Base-by-base conservation (phyloP, 78 protist genomes). In the Dictyostelium purpureum region DNA sequence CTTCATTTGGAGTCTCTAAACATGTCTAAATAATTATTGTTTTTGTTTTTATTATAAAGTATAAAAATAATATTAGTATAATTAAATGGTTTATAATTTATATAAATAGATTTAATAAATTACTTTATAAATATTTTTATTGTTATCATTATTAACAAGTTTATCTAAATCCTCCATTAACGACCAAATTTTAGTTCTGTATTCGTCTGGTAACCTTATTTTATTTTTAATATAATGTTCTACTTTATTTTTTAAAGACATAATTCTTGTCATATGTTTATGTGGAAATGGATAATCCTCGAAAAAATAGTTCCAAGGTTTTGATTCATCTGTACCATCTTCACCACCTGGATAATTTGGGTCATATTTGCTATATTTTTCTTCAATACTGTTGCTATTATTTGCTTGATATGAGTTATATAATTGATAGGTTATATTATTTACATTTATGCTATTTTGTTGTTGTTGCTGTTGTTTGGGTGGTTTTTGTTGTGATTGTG, bases 141-240 rank as follows among this genome's bases (percentile, higher is more conserved):
- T 56, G 2, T 52, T 61, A 6, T 52, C 40, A 21, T 59, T 57
- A 10, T 26, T 18, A 10, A 37, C 21, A n/a, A 73, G 28, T 42
- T 24, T 45, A 38, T 85, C 91, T 40, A 85, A 56, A n/a, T 85
- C 35, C 40, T 56, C 59, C 57, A 85, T 73, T 42, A 77, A 26
- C 18, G 31, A 11, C 91, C 91, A 85, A 28, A 85, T 71, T 12
- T 33, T 18, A 12, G 91, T 0, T 59, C 91, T 26, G 9, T 85
- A 33, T 33, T 85, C 54, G 19, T 85, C 79, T 0, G 79, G 91
- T 73, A 85, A 24, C n/a, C 37, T 33, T 28, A 73, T 42, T 73
- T 73, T 85, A 45, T 38, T 73, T 63, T 21, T 57, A 38, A 85
- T 71, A 69, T 85, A 37, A 24, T 85, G 43, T 59, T 85, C 91